Conservation (phyloP, 257 asterid species). For the Parsonsia alboflavescens region DNA sequence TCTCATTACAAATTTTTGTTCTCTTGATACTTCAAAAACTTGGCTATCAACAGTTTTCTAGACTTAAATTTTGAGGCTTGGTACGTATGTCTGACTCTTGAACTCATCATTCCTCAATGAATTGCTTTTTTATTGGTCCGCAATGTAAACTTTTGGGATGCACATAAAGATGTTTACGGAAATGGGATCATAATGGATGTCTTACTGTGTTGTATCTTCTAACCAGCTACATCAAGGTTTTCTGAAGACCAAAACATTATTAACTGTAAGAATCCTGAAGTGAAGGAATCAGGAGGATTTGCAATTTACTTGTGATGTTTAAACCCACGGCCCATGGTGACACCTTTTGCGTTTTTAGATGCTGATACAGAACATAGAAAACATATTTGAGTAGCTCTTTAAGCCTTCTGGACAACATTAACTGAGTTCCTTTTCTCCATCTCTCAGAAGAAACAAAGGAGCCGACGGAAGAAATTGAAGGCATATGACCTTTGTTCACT, state of each 20-base stretch:
- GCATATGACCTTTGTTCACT: conserved; percentile 69
- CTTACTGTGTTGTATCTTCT: neutral
- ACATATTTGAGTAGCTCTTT: neutral
- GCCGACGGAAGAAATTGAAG: conserved; percentile 57
- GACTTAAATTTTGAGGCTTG: neutral
- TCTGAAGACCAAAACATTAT: neutral
- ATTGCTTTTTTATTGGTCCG: neutral
- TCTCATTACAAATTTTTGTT: neutral
- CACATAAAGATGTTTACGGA: neutral
- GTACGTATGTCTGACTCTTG: neutral
- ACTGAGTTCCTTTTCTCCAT: neutral
- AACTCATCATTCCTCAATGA: neutral
- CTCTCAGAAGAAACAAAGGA: conserved; percentile 47
- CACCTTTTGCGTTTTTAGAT: neutral
- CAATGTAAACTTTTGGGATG: too few species aligned
- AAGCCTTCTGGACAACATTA: neutral
- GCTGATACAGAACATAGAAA: neutral
- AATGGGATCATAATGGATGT: too few species aligned
- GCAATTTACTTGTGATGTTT: too few species aligned
- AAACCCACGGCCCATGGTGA: neutral
- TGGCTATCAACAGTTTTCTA: neutral
- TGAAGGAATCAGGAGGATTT: too few species aligned
- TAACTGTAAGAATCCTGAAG: too few species aligned
- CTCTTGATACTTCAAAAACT: neutral
- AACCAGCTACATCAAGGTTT: neutral